A percentile compares a stretch with the other conserved stretches of the same genome.
phyloP scores from a whole-genome alignment of 2,329 filamentous ascomycete genomes.

The Nectriaceae sp. region DNA sequence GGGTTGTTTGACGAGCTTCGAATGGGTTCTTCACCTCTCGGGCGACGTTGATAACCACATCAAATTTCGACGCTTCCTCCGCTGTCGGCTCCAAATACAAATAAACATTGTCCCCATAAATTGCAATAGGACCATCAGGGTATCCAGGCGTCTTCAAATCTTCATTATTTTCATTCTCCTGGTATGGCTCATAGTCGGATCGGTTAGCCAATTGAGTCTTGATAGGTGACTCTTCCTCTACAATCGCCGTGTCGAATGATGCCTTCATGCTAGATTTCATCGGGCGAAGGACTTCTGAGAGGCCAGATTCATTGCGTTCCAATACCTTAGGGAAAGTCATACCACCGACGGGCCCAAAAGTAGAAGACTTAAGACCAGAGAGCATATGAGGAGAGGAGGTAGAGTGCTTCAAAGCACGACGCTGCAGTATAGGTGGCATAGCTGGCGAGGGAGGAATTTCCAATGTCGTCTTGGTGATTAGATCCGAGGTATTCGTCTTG shows the following conservation, averaged over 20 bases:
- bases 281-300: slow-evolving; percentile 60
- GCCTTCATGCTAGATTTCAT: slow-evolving; percentile 43
- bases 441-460: slow-evolving; percentile 59
- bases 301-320: slow-evolving; percentile 60
- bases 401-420: slow-evolving; percentile 66
- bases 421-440: slow-evolving; percentile 60
- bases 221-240: slow-evolving; percentile 60
- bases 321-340: slow-evolving; percentile 65
- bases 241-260: slow-evolving; percentile 46
- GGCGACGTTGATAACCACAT: slow-evolving; percentile 83
- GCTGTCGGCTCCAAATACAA: slow-evolving; percentile 79
- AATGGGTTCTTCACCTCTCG: slow-evolving; percentile 82
- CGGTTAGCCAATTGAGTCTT: slow-evolving; percentile 63
- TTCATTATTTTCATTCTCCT: slow-evolving; percentile 71
- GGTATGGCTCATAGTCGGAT: slow-evolving; percentile 56
- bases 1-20: slow-evolving; percentile 31
- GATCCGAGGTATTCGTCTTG: slow-evolving; percentile 67
- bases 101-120: slow-evolving; percentile 77
- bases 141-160: slow-evolving; percentile 82
- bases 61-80: slow-evolving; percentile 75
- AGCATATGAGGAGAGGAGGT: slow-evolving; percentile 69
- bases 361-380: slow-evolving; percentile 58
- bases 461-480: slow-evolving; percentile 48
- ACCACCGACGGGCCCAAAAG: slow-evolving; percentile 61
- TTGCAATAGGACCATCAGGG: slow-evolving; percentile 78